A percentile compares a stretch with the other conserved stretches of the same genome.
Evolutionary conservation across 1,284 basidiomycete species (phyloP).

Genomic region (Trichosporon ovoides): DNA sequence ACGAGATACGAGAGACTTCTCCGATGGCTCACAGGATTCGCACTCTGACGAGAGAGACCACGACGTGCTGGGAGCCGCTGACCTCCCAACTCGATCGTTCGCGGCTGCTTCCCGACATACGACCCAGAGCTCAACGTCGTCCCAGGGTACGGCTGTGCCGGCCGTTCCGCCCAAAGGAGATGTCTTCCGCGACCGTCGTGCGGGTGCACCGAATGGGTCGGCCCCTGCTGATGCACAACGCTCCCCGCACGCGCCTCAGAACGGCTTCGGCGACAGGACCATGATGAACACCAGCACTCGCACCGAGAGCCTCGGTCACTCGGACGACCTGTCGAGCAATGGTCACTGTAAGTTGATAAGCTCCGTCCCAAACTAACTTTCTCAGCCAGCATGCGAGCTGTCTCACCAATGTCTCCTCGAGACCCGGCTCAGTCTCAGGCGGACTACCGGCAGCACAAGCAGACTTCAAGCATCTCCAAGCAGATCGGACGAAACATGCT

Average conservation of each 20-base stretch:
- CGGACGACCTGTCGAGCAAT: neutral
- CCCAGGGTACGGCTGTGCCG: slow-evolving; percentile 12
- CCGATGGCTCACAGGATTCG: neutral
- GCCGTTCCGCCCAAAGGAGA: neutral
- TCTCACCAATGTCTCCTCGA: neutral
- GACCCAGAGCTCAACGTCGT: slow-evolving; percentile 31
- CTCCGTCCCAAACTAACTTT: neutral
- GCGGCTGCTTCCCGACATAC: slow-evolving; percentile 26
- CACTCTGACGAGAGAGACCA: neutral
- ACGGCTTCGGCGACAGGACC: slow-evolving; percentile 17
- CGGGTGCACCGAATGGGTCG: slow-evolving; percentile 14
- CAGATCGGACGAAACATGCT: slow-evolving; percentile 33
- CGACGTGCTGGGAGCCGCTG: neutral
- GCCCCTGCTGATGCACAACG: neutral
- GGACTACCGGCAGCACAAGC: slow-evolving; percentile 32
- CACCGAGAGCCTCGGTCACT: neutral
- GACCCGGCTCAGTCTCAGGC: slow-evolving; percentile 18
- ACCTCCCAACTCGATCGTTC: slow-evolving; percentile 17
- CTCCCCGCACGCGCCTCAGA: slow-evolving; percentile 30
- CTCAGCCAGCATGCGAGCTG: neutral
- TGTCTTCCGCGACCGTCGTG: slow-evolving; percentile 14
- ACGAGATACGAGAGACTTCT: neutral
- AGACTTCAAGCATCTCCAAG: slow-evolving; percentile 37
- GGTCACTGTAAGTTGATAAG: neutral
- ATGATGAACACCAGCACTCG: neutral